Evolutionary conservation across 2,329 filamentous ascomycete genomes (phyloP), one percentile per base, ranked within the genome.

Genomic region (Colletotrichum melonis): DNA sequence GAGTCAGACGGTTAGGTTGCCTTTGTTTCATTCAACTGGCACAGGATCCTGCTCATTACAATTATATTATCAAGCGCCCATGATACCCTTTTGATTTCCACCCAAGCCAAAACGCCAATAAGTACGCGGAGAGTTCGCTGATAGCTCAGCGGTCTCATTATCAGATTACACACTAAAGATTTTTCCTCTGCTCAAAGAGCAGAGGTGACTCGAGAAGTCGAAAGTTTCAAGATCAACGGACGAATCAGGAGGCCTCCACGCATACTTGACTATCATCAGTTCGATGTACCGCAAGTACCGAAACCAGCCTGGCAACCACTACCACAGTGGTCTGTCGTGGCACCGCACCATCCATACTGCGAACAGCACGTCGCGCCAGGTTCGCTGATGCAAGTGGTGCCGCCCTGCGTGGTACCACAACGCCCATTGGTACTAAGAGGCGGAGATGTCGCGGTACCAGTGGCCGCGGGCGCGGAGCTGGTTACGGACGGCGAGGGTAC

Each of bases 321-420:
- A 16, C 68, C 67, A 68, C 77, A 78, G 69, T 78, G 75, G 24
- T 76, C 73, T 14, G 72, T 5, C 11, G 74, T 74, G 57, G 60
- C 60, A n/a, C 76, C 76, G 56, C 76, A 77, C 68, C 74, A 77
- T 49, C 76, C 76, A 58, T 75, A 77, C 60, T 73, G 62, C 16
- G 73, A 76, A 64, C 76, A 77, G 72, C 76, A 77, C 8, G 67
- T 75, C 4, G 63, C 64, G 4, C n/a, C 32, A 5, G 69, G 58
- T 57, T 67, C 77, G 9, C 54, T 11, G 26, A 76, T 72, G 67
- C 79, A 81, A 11, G 74, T 78, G 26, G 70, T 75, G 1, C 76
- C 74, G 11, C 76, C 76, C 38, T 73, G 72, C 0, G 38, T 72
- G 38, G 75, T 38, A 2, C 79, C 79, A 49, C 79, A 81, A 14